phyloP scores from a whole-genome alignment of 371 early-diverging fungal species.

The Coemansia sp. region DNA sequence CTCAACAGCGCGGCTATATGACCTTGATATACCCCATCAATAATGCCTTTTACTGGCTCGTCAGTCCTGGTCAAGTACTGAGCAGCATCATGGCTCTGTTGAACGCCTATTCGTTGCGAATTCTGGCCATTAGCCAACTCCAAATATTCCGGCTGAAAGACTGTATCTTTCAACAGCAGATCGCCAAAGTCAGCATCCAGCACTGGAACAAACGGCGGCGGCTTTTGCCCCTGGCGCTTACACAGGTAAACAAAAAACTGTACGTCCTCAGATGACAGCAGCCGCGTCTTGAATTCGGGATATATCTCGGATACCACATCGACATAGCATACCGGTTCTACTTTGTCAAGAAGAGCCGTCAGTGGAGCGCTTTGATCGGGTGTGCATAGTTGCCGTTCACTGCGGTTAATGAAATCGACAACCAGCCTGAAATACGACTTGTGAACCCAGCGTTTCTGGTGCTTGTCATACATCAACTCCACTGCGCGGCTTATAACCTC shows the following conservation, averaged over 20 bases:
- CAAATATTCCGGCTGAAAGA: conserved; percentile 91
- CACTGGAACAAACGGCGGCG: conserved; percentile 74
- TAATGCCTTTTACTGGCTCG: conserved; percentile 88
- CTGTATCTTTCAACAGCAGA: conserved; percentile 93
- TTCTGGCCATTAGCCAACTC: conserved; percentile 86
- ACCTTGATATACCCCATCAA: conserved; percentile 78
- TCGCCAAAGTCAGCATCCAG: conserved; percentile 88
- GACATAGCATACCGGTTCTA: conserved; percentile 57
- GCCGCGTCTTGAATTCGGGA: conserved; percentile 72
- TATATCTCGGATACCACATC: conserved; percentile 71
- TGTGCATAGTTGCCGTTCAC: conserved; percentile 70
- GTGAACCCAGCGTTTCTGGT: conserved; percentile 84
- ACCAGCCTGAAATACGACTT: conserved; percentile 69
- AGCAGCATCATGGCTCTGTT: conserved; percentile 91
- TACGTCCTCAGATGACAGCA: conserved; percentile 87
- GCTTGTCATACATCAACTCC: conserved; percentile 76
- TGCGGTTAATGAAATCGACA: conserved; percentile 83
- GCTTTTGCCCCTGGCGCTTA: conserved; percentile 58
- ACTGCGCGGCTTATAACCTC: conserved; percentile 76
- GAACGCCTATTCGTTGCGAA: conserved; percentile 81
- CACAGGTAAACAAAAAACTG: conserved; percentile 84
- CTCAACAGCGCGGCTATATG: conserved; percentile 77
- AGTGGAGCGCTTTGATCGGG: conserved; percentile 46
- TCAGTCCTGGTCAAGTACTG: conserved; percentile 73
- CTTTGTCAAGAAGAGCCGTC: conserved; percentile 63